These are phyloP conservation scores for Cupressus sempervirens DNA, from an alignment of 75 land plant genomes.

Conservation along the genomic window DNA sequence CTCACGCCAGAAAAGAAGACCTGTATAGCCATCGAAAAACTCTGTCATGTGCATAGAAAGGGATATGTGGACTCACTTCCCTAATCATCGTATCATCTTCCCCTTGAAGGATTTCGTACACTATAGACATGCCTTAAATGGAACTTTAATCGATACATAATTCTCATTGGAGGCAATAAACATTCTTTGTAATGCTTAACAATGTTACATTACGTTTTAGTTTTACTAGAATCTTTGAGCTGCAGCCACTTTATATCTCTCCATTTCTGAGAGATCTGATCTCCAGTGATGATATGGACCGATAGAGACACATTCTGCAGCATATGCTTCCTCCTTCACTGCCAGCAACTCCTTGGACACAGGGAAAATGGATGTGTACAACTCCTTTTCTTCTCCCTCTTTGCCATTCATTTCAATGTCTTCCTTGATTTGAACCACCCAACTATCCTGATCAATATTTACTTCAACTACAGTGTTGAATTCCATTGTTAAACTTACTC, in stretches of 20 bases:
- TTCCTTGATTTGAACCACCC: conserved; percentile 24
- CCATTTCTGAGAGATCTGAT: conserved; percentile 35
- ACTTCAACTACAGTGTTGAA: not conserved
- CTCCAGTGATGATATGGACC: conserved; percentile 50
- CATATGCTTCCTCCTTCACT: conserved; percentile 30
- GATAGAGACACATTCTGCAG: conserved; percentile 39
- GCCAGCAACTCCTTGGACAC: conserved; percentile 31
- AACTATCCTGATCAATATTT: conserved; percentile 15
- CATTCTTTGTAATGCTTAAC: too few relatives aligned
- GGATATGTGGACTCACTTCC: too few relatives aligned
- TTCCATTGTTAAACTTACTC: not conserved
- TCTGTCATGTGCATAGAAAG: too few relatives aligned
- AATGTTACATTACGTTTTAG: too few relatives aligned
- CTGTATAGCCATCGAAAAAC: too few relatives aligned
- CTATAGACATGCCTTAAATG: too few relatives aligned
- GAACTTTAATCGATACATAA: too few relatives aligned
- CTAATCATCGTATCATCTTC: too few relatives aligned
- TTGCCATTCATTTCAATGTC: conserved; percentile 6
- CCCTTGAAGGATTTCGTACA: too few relatives aligned
- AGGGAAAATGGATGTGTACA: conserved; percentile 21
- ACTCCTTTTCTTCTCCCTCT: not conserved
- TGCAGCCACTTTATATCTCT: conserved; percentile 37
- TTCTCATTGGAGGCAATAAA: too few relatives aligned
- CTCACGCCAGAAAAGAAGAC: too few relatives aligned
- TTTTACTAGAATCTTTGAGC: conserved; percentile 19